Conservation (phyloP, 805 yeast species). For the Candida chauliodis region DNA sequence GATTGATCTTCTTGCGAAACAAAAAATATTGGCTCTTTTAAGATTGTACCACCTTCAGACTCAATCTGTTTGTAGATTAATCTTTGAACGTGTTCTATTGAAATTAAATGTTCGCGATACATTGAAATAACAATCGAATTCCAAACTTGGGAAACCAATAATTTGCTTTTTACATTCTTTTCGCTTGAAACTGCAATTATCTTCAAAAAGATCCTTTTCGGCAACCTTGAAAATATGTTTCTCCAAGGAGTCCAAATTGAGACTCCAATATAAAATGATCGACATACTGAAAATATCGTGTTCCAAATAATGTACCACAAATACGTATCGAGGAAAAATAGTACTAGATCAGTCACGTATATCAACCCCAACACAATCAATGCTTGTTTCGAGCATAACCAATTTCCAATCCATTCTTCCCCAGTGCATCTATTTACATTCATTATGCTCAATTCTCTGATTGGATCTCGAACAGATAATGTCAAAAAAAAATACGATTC, state of each 20-base stretch:
- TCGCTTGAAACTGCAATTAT: conserved; percentile 47
- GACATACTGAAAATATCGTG: conserved; percentile 65
- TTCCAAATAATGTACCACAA: conserved; percentile 84
- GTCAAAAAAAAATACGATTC: conserved; percentile 81
- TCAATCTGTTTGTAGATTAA: conserved; percentile 55
- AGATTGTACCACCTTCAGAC: conserved; percentile 16
- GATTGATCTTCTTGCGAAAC: conserved; percentile 79
- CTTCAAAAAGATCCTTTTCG: conserved; percentile 72
- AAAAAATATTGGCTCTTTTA: conserved; percentile 75
- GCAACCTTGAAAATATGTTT: conserved; percentile 70
- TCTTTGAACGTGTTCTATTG: conserved; percentile 67
- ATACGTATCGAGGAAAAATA: conserved; percentile 78
- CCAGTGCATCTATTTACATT: conserved; percentile 56
- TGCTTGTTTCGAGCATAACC: conserved; percentile 57
- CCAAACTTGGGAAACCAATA: conserved; percentile 71
- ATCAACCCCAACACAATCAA: conserved; percentile 51
- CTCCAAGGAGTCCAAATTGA: conserved; percentile 91
- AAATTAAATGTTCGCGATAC: conserved; percentile 76
- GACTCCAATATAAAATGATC: conserved; percentile 71
- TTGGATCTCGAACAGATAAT: conserved; percentile 67
- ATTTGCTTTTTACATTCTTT: conserved; percentile 41
- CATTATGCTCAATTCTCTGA: conserved; percentile 62
- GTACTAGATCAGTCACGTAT: conserved; percentile 56
- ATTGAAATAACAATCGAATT: conserved; percentile 78
- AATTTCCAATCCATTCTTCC: conserved; percentile 50